phyloP scores from a whole-genome alignment of 805 yeast genomes.

The Ogataea naganishii region DNA sequence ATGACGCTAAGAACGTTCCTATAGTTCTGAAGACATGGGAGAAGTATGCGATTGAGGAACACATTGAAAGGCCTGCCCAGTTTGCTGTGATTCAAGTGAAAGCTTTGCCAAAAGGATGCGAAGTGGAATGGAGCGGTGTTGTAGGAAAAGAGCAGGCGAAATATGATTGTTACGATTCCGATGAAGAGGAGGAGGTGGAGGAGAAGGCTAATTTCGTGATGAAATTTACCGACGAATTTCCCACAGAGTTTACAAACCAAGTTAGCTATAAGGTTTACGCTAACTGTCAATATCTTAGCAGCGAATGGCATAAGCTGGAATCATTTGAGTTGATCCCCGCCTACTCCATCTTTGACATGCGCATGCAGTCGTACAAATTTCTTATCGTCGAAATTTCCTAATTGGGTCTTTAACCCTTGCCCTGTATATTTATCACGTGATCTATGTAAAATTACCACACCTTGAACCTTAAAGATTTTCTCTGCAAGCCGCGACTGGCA shows the following conservation, averaged over 20 bases:
- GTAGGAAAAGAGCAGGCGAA: conserved; percentile 32
- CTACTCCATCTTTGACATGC: conserved; percentile 6
- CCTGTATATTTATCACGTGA: conserved; percentile 3
- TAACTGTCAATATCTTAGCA: conserved; percentile 3
- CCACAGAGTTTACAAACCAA: conserved; percentile 19
- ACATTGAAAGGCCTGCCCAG: conserved; percentile 13
- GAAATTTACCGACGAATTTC: conserved; percentile 34
- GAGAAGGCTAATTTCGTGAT: conserved; percentile 27
- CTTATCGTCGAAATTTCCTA: conserved; percentile 6
- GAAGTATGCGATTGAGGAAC: conserved; percentile 22
- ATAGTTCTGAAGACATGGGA: conserved; percentile 36
- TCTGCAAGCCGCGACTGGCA: too few species aligned
- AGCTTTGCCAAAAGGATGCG: conserved; percentile 54
- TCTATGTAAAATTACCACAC: conserved; percentile 7
- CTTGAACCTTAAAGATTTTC: too few species aligned
- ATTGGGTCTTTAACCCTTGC: conserved; percentile 2
- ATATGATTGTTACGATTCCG: conserved; percentile 35
- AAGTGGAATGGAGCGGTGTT: conserved; percentile 70
- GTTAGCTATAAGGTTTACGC: conserved; percentile 16
- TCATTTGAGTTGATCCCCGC: conserved; percentile 18
- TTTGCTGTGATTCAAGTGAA: conserved; percentile 47
- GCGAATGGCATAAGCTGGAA: conserved; percentile 2
- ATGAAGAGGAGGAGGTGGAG: conserved; percentile 15
- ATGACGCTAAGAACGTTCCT: conserved; percentile 21
- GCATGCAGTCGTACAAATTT: conserved; percentile 3